Evolutionary conservation across 495 filamentous ascomycete genomes (phyloP).

Genomic region (Annulohypoxylon bovei): DNA sequence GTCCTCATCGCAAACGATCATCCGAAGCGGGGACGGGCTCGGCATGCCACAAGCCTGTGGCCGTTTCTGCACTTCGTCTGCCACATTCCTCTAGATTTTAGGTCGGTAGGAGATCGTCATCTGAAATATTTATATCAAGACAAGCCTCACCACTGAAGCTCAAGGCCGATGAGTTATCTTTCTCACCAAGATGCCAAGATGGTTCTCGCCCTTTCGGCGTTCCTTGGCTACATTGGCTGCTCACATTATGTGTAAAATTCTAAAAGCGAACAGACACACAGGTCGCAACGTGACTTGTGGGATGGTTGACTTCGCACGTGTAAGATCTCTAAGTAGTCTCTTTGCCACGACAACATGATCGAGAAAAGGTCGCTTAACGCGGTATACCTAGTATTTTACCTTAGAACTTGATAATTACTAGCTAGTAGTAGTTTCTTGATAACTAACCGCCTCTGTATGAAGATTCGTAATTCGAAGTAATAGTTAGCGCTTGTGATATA

Average conservation of each 20-base stretch:
- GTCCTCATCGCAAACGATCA: slow-evolving; percentile 23
- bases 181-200: background rate
- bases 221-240: background rate
- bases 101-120: background rate
- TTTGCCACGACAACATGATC: slow-evolving; percentile 35
- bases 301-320: slow-evolving; percentile 26
- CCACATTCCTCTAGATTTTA: background rate
- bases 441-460: background rate
- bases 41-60: slow-evolving; percentile 26
- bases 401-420: background rate
- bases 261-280: slow-evolving; percentile 1
- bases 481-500: background rate
- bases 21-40: slow-evolving; percentile 40
- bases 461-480: background rate
- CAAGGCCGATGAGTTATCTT: background rate
- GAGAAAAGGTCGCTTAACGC: slow-evolving; percentile 30
- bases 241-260: background rate
- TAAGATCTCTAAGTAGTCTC: slow-evolving; percentile 8
- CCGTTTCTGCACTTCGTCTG: slow-evolving; percentile 1
- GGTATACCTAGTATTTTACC: background rate
- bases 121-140: background rate
- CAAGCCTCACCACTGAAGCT: background rate
- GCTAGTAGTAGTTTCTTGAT: background rate
- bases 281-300: slow-evolving; percentile 34
- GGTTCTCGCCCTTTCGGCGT: background rate